Evolutionary conservation across 2,329 filamentous ascomycete species (phyloP).

Genomic region (Westerdykella ornata): DNA sequence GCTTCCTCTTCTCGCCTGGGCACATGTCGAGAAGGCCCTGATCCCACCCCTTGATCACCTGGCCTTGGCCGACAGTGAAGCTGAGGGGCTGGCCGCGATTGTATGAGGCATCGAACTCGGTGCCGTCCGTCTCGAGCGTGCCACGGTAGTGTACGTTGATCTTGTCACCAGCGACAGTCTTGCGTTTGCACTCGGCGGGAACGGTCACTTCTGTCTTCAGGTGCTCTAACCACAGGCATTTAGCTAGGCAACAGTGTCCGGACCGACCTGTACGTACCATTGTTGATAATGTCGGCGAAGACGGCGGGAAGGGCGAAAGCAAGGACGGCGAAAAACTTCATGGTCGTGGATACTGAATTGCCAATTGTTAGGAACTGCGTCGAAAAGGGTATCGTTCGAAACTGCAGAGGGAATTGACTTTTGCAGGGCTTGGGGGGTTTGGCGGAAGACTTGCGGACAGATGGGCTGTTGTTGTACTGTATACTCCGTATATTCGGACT

Average conservation of each 20-base stretch:
- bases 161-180: constrained; percentile 62
- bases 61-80: constrained; percentile 74
- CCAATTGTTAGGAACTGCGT: too few species aligned
- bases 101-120: constrained; percentile 53
- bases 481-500: too few species aligned
- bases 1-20: constrained; percentile 83
- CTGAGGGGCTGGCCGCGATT: constrained; percentile 69
- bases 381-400: too few species aligned
- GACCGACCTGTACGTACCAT: constrained; percentile 20
- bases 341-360: background rate
- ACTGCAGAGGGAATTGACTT: too few species aligned
- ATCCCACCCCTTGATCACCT: constrained; percentile 97
- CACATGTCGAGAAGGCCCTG: constrained; percentile 91
- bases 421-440: too few species aligned
- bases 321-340: constrained; percentile 2
- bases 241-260: background rate
- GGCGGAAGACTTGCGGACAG: too few species aligned
- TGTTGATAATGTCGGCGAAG: constrained; percentile 4
- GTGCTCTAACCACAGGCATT: constrained; percentile 38
- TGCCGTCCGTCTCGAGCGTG: constrained; percentile 64
- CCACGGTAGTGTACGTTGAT: constrained; percentile 86
- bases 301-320: constrained; percentile 2
- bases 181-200: constrained; percentile 70
- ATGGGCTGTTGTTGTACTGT: too few species aligned
- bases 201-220: constrained; percentile 73